These are phyloP conservation scores for Candida nemodendra DNA, from an alignment of 805 yeast species.

Conservation along the genomic window DNA sequence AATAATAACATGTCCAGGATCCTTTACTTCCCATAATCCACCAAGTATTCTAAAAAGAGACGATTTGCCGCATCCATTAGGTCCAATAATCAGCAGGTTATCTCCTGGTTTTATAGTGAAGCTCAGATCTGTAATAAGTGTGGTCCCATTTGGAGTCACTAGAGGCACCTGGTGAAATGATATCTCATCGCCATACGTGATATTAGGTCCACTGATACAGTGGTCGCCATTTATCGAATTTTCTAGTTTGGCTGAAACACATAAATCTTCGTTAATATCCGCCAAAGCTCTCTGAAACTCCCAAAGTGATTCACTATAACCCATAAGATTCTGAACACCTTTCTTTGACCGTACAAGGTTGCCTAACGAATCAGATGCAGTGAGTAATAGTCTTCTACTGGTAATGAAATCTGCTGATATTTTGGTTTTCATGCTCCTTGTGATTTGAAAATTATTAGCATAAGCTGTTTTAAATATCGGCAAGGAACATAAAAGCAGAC, in stretches of 20 bases:
- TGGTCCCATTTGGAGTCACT: slow-evolving; percentile 80
- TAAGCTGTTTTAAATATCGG: slow-evolving; percentile 63
- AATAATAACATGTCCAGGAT: slow-evolving; percentile 53
- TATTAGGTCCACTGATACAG: slow-evolving; percentile 33
- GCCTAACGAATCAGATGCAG: slow-evolving; percentile 87
- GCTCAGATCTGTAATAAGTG: slow-evolving; percentile 60
- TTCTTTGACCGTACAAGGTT: slow-evolving; percentile 81
- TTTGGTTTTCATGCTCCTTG: slow-evolving; percentile 30
- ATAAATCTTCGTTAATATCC: slow-evolving; percentile 38
- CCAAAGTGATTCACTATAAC: slow-evolving; percentile 74
- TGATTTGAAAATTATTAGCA: slow-evolving; percentile 42
- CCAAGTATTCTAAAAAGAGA: slow-evolving; percentile 88
- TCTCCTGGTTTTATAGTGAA: slow-evolving; percentile 80
- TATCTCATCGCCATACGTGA: slow-evolving; percentile 54
- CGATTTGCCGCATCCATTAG: slow-evolving; percentile 95
- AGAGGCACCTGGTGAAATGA: slow-evolving; percentile 76
- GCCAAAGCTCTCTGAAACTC: slow-evolving; percentile 65
- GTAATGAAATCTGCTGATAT: slow-evolving; percentile 85
- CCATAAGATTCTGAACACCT: slow-evolving; percentile 77
- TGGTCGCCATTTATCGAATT: slow-evolving; percentile 20
- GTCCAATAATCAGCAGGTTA: slow-evolving; percentile 87
- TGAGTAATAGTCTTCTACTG: slow-evolving; percentile 76
- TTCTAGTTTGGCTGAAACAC: slow-evolving; percentile 24
- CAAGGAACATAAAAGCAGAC: slow-evolving; percentile 79
- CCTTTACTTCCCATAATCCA: slow-evolving; percentile 85